Conservation (phyloP, 192 early-diverging fungal genomes). For the Backusella macrospora region DNA sequence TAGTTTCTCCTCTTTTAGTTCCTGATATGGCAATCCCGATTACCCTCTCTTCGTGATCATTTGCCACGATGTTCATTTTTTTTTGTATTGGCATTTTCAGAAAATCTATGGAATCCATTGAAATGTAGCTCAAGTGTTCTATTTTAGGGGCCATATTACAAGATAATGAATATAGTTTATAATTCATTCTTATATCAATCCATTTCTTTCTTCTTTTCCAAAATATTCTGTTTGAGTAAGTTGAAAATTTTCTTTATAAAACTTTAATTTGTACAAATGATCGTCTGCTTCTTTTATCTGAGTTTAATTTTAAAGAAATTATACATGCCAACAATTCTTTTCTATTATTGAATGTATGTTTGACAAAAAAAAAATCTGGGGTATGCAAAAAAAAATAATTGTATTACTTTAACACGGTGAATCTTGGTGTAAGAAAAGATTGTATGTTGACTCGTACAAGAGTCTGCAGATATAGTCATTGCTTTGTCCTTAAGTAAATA, state of each 20-base stretch:
- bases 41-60: not conserved
- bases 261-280: not conserved
- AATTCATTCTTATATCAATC: not conserved
- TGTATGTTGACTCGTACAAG: not conserved
- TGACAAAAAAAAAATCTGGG: no score
- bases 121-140: not conserved
- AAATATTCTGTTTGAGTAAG: no score
- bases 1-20: not conserved
- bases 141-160: not conserved
- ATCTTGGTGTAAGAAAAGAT: not conserved
- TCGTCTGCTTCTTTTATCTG: not conserved
- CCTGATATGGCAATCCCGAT: not conserved
- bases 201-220: not conserved
- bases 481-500: not conserved
- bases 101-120: not conserved
- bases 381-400: not conserved
- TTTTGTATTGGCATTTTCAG: not conserved
- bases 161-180: not conserved
- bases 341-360: no score
- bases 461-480: not conserved
- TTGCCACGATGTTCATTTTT: not conserved
- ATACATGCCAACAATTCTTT: not conserved
- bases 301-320: not conserved
- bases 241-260: not conserved
- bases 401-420: conserved; percentile 3